Conservation (phyloP, 768 basidiomycete genomes). For the Boletales sp. region DNA sequence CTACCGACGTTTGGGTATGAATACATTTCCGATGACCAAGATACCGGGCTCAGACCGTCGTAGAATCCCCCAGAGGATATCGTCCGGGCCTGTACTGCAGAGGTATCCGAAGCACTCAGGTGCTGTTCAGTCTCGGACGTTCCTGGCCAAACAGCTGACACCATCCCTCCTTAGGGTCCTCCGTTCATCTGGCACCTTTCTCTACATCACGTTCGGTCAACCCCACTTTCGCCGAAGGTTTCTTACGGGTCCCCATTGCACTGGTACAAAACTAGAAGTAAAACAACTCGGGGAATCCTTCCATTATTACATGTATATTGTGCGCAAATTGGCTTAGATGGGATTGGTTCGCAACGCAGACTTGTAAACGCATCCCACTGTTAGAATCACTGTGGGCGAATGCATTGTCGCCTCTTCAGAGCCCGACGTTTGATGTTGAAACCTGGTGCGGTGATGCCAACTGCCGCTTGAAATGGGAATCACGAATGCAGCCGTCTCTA, state of each 20-base stretch:
- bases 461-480: too few species aligned
- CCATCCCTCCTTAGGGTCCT: slow-evolving; percentile 48
- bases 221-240: slow-evolving; percentile 81
- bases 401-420: too few species aligned
- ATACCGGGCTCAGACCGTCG: slow-evolving; percentile 1
- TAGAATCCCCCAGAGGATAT: slow-evolving; percentile 75
- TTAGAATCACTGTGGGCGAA: too few species aligned
- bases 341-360: not conserved
- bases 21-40: not conserved
- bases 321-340: slow-evolving; percentile 36
- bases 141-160: not conserved
- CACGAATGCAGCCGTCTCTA: too few species aligned
- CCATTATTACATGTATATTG: slow-evolving; percentile 78
- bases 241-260: slow-evolving; percentile 41
- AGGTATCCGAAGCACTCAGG: slow-evolving; percentile 77
- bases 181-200: slow-evolving; percentile 54
- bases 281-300: slow-evolving; percentile 74
- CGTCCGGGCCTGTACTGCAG: slow-evolving; percentile 65
- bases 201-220: slow-evolving; percentile 87
- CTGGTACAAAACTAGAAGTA: slow-evolving; percentile 60
- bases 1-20: slow-evolving; percentile 78
- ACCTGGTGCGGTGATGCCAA: too few species aligned
- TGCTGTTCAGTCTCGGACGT: slow-evolving; percentile 15
- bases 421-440: too few species aligned
- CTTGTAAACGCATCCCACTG: too few species aligned